These are phyloP conservation scores for Gnetum montanum DNA, from an alignment of 75 land plant species.

Conservation along the genomic window DNA sequence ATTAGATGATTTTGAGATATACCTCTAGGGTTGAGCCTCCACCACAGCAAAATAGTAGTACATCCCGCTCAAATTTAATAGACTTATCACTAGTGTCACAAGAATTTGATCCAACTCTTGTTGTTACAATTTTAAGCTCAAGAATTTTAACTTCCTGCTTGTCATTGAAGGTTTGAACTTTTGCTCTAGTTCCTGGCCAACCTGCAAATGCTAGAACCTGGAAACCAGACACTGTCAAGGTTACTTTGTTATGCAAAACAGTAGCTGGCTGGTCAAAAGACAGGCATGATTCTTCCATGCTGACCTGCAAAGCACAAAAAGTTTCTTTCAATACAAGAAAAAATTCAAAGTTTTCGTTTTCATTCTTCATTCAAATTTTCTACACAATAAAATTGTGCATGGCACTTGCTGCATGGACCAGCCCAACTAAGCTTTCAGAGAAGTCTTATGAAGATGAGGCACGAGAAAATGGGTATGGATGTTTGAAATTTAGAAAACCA, in stretches of 20 bases:
- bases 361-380: no score
- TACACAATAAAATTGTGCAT: no score
- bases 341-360: no score
- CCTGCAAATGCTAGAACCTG: slow-evolving; percentile 98
- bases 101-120: slow-evolving; percentile 38
- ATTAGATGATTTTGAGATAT: background rate
- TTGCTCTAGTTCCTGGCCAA: slow-evolving; percentile 90
- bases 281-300: slow-evolving; percentile 79
- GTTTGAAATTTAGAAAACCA: no score
- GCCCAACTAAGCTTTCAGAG: no score
- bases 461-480: no score
- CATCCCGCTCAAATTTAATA: slow-evolving; percentile 21
- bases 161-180: slow-evolving; percentile 21
- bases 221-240: background rate
- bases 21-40: slow-evolving; percentile 52
- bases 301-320: no score
- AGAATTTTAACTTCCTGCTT: slow-evolving; percentile 15
- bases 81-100: no score
- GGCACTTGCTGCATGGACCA: no score
- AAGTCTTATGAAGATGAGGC: no score
- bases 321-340: no score
- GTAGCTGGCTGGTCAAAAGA: slow-evolving; percentile 63
- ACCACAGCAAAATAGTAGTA: slow-evolving; percentile 62
- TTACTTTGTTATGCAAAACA: slow-evolving; percentile 81
- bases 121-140: slow-evolving; percentile 71